A percentile compares a stretch with the other conserved stretches of the same genome.
These are phyloP conservation scores for Gigaspora rosea DNA, from an alignment of 192 early-diverging fungal genomes.

Conservation along the genomic window DNA sequence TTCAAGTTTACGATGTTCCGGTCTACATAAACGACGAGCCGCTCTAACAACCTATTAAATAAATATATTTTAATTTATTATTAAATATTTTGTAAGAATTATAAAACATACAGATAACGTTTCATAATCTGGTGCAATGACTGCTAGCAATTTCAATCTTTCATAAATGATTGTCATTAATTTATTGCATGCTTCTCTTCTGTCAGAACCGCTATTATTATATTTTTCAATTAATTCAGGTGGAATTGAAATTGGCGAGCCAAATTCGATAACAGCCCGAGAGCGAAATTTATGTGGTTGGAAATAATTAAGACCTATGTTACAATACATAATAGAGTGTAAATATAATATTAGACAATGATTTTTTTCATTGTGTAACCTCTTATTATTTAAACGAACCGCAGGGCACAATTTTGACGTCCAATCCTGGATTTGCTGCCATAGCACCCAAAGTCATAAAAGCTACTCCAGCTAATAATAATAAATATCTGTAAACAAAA, in stretches of 20 bases:
- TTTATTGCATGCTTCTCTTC: conserved; percentile 77
- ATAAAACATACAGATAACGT: conserved; percentile 32
- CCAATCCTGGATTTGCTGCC: conserved; percentile 76
- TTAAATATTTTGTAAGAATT: too few relatives aligned
- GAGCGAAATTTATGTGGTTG: conserved; percentile 94
- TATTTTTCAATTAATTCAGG: conserved; percentile 78
- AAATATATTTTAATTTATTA: too few relatives aligned
- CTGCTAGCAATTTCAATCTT: too few relatives aligned
- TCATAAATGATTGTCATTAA: background rate
- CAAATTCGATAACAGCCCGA: conserved; percentile 94
- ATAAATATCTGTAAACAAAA: background rate
- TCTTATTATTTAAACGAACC: conserved; percentile 26
- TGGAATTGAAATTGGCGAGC: conserved; percentile 81
- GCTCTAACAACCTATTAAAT: too few relatives aligned
- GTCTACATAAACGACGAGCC: too few relatives aligned
- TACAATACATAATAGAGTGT: background rate
- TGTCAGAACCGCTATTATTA: conserved; percentile 74
- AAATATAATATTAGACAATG: background rate
- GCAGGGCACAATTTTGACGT: conserved; percentile 92
- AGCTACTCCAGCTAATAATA: conserved; percentile 64
- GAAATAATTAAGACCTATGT: conserved; percentile 85
- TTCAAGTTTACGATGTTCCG: too few relatives aligned
- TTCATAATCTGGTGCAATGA: too few relatives aligned
- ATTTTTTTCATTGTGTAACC: background rate
- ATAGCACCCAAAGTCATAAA: conserved; percentile 91